Percentiles rank a stretch among this genome's conserved stretches.
phyloP scores from a whole-genome alignment of 78 protist genomes.

The Diacronema lutheri region DNA sequence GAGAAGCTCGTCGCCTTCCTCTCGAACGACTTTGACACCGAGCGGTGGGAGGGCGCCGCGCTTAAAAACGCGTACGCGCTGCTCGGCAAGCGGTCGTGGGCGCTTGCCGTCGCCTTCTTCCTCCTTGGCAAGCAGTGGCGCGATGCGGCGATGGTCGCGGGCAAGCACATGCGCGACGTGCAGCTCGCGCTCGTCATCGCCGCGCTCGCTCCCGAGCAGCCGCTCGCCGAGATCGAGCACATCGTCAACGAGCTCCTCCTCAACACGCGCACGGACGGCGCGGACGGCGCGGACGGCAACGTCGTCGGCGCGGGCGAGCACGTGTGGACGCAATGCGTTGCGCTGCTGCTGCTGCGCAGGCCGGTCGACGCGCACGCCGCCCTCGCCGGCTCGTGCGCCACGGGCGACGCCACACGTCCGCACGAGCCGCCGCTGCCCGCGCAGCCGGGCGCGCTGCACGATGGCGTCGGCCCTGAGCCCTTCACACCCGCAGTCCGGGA shows the following conservation, averaged over 20 bases:
- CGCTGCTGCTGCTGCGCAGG: background rate
- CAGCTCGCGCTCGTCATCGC: conserved; percentile 35
- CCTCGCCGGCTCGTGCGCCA: too few species aligned
- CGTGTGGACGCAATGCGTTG: background rate
- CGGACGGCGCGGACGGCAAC: background rate
- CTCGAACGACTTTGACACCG: conserved; percentile 28
- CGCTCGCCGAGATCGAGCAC: background rate
- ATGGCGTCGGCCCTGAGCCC: too few species aligned
- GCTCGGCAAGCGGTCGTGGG: conserved; percentile 35
- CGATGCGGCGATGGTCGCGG: background rate
- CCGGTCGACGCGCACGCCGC: background rate
- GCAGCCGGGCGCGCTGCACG: too few species aligned
- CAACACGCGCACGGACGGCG: background rate
- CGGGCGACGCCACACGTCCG: too few species aligned
- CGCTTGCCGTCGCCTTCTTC: conserved; percentile 52
- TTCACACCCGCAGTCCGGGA: too few species aligned
- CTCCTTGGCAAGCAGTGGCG: conserved; percentile 9
- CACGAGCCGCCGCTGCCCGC: too few species aligned
- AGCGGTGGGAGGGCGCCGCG: conserved; percentile 55
- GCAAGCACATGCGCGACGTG: conserved; percentile 23
- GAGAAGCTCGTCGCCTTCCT: conserved; percentile 21
- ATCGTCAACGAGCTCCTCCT: background rate
- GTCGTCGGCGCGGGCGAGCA: background rate
- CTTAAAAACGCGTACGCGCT: conserved; percentile 52
- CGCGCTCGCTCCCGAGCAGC: conserved; percentile 8